These are phyloP conservation scores for Phytophthora sansomeana DNA, from an alignment of 352 stramenopile genomes.

Conservation along the genomic window DNA sequence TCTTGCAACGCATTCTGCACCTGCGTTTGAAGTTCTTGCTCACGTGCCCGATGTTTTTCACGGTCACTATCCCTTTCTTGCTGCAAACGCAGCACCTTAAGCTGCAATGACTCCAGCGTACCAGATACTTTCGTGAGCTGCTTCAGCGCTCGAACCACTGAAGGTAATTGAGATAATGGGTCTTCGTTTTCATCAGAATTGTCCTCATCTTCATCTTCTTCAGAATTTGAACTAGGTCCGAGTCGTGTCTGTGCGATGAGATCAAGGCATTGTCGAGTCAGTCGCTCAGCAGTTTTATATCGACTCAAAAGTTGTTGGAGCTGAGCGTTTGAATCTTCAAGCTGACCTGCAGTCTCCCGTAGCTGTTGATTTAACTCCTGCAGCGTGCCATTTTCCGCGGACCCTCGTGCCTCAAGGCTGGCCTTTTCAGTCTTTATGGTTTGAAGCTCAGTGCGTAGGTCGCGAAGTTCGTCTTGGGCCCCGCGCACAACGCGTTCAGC, in stretches of 20 bases:
- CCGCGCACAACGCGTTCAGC: constrained; percentile 36
- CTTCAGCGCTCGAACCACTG: constrained; percentile 31
- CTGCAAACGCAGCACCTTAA: constrained; percentile 53
- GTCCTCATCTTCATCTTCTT: constrained; percentile 16
- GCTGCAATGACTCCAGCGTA: constrained; percentile 52
- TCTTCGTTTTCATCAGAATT: constrained; percentile 19
- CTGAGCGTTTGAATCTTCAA: constrained; percentile 39
- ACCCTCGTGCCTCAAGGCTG: constrained; percentile 53
- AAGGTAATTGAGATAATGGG: constrained; percentile 21
- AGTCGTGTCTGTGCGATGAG: constrained; percentile 34
- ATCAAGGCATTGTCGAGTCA: constrained; percentile 39
- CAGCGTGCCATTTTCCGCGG: constrained; percentile 56
- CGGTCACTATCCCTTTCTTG: constrained; percentile 59
- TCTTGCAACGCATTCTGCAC: constrained; percentile 43
- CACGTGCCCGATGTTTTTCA: constrained; percentile 43
- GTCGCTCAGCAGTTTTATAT: constrained; percentile 37
- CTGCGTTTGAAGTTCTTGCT: constrained; percentile 54
- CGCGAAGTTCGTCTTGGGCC: constrained; percentile 37
- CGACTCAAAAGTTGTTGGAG: constrained; percentile 46
- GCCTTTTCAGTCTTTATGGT: constrained; percentile 52
- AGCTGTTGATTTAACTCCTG: constrained; percentile 71
- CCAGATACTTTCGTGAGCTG: constrained; percentile 28
- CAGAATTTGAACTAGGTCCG: constrained; percentile 1
- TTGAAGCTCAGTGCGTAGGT: constrained; percentile 42
- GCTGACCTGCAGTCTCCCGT: constrained; percentile 42